Conservation (phyloP, 176 grass and related monocot species). For the Rhynchospora tenuis region DNA sequence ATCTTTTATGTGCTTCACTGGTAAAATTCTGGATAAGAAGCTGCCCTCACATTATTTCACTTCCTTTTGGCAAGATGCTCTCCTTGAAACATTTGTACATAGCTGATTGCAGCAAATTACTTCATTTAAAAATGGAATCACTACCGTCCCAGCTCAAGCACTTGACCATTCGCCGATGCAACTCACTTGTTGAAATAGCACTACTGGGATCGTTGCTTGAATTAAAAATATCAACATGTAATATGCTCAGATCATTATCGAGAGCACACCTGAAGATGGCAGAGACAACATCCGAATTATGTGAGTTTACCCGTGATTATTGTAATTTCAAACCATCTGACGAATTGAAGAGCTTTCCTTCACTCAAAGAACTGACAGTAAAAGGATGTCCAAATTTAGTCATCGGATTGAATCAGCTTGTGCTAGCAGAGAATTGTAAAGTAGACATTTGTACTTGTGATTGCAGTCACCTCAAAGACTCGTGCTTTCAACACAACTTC, state of each 20-base stretch:
- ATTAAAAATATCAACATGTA: neutral
- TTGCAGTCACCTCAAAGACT: neutral
- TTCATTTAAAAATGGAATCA: neutral
- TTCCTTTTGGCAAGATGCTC: neutral
- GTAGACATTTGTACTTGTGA: neutral
- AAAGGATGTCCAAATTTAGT: neutral
- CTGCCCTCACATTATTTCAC: neutral
- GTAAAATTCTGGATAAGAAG: neutral
- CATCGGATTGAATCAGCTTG: neutral
- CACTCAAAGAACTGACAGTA: neutral
- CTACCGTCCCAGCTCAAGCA: neutral
- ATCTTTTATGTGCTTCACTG: conserved; percentile 9
- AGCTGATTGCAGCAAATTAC: neutral
- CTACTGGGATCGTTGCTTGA: neutral
- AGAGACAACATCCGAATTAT: neutral
- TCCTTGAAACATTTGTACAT: neutral
- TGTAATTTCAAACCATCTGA: neutral
- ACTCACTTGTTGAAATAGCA: neutral
- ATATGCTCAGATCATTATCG: neutral
- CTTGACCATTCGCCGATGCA: neutral
- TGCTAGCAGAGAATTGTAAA: neutral
- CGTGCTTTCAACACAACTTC: conserved; percentile 11
- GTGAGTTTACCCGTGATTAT: neutral
- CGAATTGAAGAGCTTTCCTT: neutral
- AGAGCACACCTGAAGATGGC: neutral